Percentiles rank a stretch among this genome's conserved stretches.
Conservation (phyloP, 176 grass and related monocot genomes). For the Musa schizocarpa region DNA sequence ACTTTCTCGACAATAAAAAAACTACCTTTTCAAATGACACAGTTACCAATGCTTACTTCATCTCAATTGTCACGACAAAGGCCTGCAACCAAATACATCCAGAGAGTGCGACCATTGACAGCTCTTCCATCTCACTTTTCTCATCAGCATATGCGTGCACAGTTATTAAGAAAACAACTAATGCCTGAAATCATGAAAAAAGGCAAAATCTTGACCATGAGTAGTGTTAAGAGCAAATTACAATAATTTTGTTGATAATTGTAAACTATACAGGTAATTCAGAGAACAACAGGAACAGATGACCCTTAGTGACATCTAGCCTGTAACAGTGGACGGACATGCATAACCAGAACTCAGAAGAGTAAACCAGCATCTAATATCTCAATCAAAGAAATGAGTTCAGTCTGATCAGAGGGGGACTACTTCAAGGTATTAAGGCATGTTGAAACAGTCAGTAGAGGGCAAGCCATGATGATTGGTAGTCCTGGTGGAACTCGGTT, state of each 20-base stretch:
- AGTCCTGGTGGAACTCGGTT: too few species aligned
- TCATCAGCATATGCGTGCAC: constrained; percentile 54
- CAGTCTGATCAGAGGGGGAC: too few species aligned
- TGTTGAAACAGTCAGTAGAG: too few species aligned
- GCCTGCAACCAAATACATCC: constrained; percentile 95
- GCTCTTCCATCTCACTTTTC: constrained; percentile 77
- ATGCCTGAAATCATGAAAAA: constrained; percentile 36
- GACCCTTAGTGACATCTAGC: too few species aligned
- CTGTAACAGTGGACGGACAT: too few species aligned
- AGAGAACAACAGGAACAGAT: too few species aligned
- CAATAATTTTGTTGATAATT: background rate
- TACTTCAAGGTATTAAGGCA: too few species aligned
- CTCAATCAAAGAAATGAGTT: too few species aligned
- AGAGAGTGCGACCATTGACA: constrained; percentile 81
- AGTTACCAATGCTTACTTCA: constrained; percentile 41
- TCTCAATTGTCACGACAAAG: constrained; percentile 77
- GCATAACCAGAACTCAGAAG: too few species aligned
- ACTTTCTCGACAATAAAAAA: background rate
- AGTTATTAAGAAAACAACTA: constrained; percentile 59
- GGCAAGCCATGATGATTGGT: too few species aligned
- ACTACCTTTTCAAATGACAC: background rate
- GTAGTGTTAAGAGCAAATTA: background rate
- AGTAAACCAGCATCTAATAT: too few species aligned
- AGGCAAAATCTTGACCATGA: background rate
- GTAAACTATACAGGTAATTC: too few species aligned